phyloP scores from a whole-genome alignment of 176 grass and related monocot species.

The Triticum dicoccoides region DNA sequence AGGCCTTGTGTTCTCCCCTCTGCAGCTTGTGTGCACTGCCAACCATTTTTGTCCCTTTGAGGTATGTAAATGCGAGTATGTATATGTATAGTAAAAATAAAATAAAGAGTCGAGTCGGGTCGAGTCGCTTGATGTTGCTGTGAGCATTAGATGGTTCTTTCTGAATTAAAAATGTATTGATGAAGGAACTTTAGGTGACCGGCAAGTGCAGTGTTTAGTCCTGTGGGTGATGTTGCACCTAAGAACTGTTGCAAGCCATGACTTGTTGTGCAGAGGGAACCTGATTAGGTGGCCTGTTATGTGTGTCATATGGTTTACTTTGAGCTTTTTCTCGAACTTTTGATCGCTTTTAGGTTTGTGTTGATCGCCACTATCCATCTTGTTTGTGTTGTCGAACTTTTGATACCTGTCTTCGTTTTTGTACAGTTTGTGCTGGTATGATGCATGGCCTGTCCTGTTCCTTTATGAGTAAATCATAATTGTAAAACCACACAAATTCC shows the following conservation, averaged over 20 bases:
- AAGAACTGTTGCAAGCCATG: constrained; percentile 25
- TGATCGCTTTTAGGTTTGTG: not conserved
- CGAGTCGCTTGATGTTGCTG: not conserved
- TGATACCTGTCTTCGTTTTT: not conserved
- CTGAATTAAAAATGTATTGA: constrained; percentile 33
- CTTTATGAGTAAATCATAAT: too few relatives aligned
- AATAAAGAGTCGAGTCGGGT: constrained; percentile 25
- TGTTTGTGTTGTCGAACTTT: too few relatives aligned
- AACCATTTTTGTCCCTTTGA: constrained; percentile 44
- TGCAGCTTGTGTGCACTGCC: constrained; percentile 23
- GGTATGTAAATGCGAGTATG: constrained; percentile 36
- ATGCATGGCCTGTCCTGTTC: too few relatives aligned
- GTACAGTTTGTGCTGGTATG: too few relatives aligned
- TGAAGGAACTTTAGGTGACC: constrained; percentile 38
- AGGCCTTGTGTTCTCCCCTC: constrained; percentile 26
- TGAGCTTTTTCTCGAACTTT: constrained; percentile 23
- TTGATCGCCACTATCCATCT: not conserved
- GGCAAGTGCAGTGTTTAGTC: constrained; percentile 33
- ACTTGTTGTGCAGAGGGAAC: constrained; percentile 26
- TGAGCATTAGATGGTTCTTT: constrained; percentile 15
- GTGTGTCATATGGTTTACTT: constrained; percentile 22
- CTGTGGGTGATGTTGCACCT: constrained; percentile 45
- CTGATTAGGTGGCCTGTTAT: constrained; percentile 36
- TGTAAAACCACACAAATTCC: too few relatives aligned
- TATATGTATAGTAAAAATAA: not conserved